Evolutionary conservation across 768 basidiomycete genomes (phyloP), one percentile per base, ranked within the genome.

Genomic region (Phaeotremella skinneri): DNA sequence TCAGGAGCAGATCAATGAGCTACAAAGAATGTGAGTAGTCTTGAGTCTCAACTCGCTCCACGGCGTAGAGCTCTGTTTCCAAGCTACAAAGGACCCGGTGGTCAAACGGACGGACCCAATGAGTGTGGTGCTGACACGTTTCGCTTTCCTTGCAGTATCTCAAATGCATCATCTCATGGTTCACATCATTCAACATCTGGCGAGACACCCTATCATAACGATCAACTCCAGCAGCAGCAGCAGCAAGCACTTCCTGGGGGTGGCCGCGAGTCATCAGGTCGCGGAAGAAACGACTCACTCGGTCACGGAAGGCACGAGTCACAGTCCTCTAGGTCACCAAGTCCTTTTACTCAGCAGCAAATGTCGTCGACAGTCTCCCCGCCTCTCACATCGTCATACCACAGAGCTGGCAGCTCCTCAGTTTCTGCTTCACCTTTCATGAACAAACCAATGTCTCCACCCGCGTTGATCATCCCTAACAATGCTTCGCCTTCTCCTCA

Each of bases 391-490:
- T 27, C 45, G 30, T 42, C 30, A 42, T 65, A 53, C 52, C 56
- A 49, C 17, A 43, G 41, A 45, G 25, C 60, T 27, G 42, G 48
- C 42, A 49, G 59, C 13, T 43, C 55, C 17, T 50, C 59, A 48
- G 52, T 45, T 31, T 41, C 26, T 47, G 54, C 49, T 32, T 66
- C 67, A 17, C 60, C 64, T 9, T 68, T 63, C 62, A 47, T 66
- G 34, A 63, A 64, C 32, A 73, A 73, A 57, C 69, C 71, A 7
- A 58, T 66, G 30, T 70, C 69, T 3, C 72, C 72, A 16, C 72
- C 72, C 17, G 68, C 71, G 11, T 57, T 73, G 13, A 61, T 73
- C 49, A 70, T 73, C 11, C 65, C 68, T 9, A 66, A 60, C 56
- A 61, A 67, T 16, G 32, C 49, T 31, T 58, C 55, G 20, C 68